Percentiles rank a stretch among this genome's conserved stretches.
phyloP scores from a whole-genome alignment of 805 yeast species.

The Teunomyces barrocoloradensis region DNA sequence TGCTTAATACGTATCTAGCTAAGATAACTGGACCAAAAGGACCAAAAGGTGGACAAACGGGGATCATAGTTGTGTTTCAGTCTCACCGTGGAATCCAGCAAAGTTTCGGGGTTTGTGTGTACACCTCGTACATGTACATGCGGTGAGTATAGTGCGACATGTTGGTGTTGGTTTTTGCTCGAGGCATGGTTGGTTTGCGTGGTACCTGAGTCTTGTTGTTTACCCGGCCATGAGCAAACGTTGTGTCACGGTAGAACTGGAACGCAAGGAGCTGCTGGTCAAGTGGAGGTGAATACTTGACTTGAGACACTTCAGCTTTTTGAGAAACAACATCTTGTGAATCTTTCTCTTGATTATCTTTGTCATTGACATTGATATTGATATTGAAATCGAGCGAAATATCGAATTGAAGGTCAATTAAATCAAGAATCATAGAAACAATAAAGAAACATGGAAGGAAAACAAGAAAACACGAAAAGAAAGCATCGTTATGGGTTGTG shows the following conservation, averaged over 20 bases:
- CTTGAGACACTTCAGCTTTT: background rate
- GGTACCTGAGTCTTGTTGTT: background rate
- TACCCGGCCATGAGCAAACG: background rate
- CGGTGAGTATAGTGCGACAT: conserved; percentile 24
- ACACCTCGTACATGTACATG: conserved; percentile 16
- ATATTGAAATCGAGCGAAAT: no score
- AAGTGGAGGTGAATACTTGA: conserved; percentile 8
- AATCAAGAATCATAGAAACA: no score
- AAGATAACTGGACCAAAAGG: no score
- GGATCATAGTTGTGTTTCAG: conserved; percentile 11
- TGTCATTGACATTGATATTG: no score
- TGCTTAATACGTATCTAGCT: background rate
- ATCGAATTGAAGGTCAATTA: no score
- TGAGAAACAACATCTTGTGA: background rate
- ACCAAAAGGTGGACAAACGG: no score
- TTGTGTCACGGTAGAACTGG: conserved; percentile 1
- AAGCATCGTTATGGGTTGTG: no score
- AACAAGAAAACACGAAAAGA: no score
- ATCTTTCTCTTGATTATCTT: no score
- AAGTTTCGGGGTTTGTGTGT: background rate
- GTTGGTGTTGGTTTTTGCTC: conserved; percentile 23
- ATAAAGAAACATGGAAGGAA: no score
- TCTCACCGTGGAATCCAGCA: conserved; percentile 1
- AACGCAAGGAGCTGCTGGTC: conserved; percentile 6
- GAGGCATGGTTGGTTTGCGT: conserved; percentile 17